These are phyloP conservation scores for Phialophora expanda DNA, from an alignment of 2,329 filamentous ascomycete genomes.

Conservation along the genomic window DNA sequence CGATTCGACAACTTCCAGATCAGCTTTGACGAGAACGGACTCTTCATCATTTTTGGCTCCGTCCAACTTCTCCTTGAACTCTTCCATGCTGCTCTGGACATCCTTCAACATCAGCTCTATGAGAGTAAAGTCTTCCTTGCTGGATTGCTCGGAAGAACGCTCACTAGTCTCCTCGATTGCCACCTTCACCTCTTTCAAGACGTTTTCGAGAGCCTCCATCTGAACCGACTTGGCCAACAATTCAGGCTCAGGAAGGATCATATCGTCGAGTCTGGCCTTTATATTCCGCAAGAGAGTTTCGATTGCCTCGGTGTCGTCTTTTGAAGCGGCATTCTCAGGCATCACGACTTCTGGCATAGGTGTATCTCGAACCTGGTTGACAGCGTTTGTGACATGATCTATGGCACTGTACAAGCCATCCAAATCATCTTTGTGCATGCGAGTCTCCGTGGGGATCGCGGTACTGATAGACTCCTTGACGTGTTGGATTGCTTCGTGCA, in stretches of 20 bases:
- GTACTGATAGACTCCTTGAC: conserved; percentile 59
- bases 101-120: conserved; percentile 81
- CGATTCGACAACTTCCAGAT: conserved; percentile 79
- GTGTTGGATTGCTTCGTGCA: conserved; percentile 53
- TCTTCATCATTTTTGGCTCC: conserved; percentile 49
- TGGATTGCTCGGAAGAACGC: conserved; percentile 70
- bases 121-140: conserved; percentile 77
- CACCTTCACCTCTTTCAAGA: conserved; percentile 77
- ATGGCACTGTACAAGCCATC: conserved; percentile 53
- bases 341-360: conserved; percentile 45
- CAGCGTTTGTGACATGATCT: conserved; percentile 59
- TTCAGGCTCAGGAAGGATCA: conserved; percentile 69
- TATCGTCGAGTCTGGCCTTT: conserved; percentile 84
- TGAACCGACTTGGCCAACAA: conserved; percentile 69
- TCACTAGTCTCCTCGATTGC: conserved; percentile 68
- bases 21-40: conserved; percentile 72
- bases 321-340: conserved; percentile 64
- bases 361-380: conserved; percentile 55
- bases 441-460: conserved; percentile 40
- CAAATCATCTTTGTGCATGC: conserved; percentile 54
- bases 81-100: conserved; percentile 75
- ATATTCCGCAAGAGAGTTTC: conserved; percentile 89
- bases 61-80: conserved; percentile 61
- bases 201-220: conserved; percentile 66
- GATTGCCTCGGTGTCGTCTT: conserved; percentile 87